phyloP scores from a whole-genome alignment of 78 protist genomes.

The Tieghemostelium lacteum region DNA sequence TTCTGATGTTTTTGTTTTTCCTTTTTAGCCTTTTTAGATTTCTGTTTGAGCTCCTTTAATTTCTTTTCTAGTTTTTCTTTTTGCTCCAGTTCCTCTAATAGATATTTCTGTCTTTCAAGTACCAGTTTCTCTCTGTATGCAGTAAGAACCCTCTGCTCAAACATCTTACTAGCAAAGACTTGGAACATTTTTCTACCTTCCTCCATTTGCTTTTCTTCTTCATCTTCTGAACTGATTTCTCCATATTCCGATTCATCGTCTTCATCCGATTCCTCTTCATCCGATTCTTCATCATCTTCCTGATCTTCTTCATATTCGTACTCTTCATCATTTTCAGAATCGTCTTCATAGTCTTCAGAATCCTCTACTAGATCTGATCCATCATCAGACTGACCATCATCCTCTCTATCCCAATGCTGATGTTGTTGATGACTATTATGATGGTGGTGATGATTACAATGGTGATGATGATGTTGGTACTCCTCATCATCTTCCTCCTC shows the following conservation, averaged over 20 bases:
- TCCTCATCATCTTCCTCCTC: constrained; percentile 2
- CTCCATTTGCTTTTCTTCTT: constrained; percentile 78
- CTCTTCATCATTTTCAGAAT: constrained; percentile 45
- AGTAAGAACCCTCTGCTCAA: constrained; percentile 78
- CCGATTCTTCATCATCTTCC: constrained; percentile 35
- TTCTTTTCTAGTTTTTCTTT: constrained; percentile 48
- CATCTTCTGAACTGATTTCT: too few relatives aligned
- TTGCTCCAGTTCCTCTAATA: constrained; percentile 45
- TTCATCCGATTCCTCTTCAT: constrained; percentile 22
- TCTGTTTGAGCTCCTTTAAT: constrained; percentile 29
- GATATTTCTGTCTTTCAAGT: constrained; percentile 61
- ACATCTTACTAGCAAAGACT: constrained; percentile 83
- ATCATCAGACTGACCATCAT: not conserved
- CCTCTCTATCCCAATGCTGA: constrained; percentile 7
- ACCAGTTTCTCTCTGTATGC: constrained; percentile 73
- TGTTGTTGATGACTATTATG: constrained; percentile 15
- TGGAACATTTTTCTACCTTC: constrained; percentile 85
- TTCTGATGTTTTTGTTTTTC: constrained; percentile 38
- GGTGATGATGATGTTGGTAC: constrained; percentile 15
- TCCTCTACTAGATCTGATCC: constrained; percentile 18
- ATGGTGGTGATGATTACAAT: not conserved
- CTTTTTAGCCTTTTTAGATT: constrained; percentile 27
- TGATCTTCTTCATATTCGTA: constrained; percentile 30
- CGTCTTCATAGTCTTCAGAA: constrained; percentile 20
- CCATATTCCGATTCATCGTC: too few relatives aligned